phyloP scores from a whole-genome alignment of 768 basidiomycete species.

The Pulveroboletus ravenelii region DNA sequence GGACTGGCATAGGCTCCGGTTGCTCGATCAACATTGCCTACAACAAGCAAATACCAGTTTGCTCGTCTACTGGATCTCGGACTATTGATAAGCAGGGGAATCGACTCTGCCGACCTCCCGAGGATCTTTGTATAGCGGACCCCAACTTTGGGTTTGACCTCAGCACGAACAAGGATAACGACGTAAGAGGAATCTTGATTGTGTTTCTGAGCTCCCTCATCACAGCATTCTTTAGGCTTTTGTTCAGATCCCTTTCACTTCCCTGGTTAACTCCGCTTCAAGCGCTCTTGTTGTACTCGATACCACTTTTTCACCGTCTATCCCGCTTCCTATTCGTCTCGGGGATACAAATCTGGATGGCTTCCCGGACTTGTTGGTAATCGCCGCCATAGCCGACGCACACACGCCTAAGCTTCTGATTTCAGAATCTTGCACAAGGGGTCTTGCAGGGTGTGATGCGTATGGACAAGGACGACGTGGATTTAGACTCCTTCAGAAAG shows the following conservation, averaged over 20 bases:
- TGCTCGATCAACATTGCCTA: slow-evolving; percentile 91
- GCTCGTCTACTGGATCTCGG: slow-evolving; percentile 51
- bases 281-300: slow-evolving; percentile 68
- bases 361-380: slow-evolving; percentile 80
- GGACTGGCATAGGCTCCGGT: slow-evolving; percentile 65
- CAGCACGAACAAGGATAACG: slow-evolving; percentile 42
- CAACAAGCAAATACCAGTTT: slow-evolving; percentile 86
- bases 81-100: slow-evolving; percentile 44
- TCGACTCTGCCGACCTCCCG: slow-evolving; percentile 66
- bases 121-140: slow-evolving; percentile 80
- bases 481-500: slow-evolving; percentile 52
- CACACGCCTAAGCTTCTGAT: slow-evolving; percentile 58
- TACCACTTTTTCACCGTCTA: slow-evolving; percentile 53
- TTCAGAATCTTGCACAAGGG: slow-evolving; percentile 56
- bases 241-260: slow-evolving; percentile 58
- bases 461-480: slow-evolving; percentile 55
- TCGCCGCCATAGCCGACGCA: slow-evolving; percentile 40
- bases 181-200: slow-evolving; percentile 35
- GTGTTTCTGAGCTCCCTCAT: background rate
- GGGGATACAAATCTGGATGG: slow-evolving; percentile 94
- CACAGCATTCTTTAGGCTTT: slow-evolving; percentile 45
- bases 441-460: slow-evolving; percentile 53
- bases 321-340: slow-evolving; percentile 75
- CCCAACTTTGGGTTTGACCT: slow-evolving; percentile 76
- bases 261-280: slow-evolving; percentile 46